Evolutionary conservation across 108 stramenopile species (phyloP).

Genomic region (Pseudonitzschia multiseries): DNA sequence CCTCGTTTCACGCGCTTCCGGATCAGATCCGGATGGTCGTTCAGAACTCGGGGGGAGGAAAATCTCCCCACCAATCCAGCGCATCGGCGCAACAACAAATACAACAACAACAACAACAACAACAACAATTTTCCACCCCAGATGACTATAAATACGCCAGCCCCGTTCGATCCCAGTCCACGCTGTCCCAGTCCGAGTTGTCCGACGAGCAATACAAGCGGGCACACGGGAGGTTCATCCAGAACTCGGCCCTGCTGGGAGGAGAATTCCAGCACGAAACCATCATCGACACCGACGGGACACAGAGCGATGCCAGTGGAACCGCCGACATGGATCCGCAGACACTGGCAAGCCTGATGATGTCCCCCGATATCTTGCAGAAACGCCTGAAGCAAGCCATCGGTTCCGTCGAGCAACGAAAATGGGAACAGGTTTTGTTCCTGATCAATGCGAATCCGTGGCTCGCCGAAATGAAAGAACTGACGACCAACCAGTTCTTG

Average conservation of each 20-base stretch:
- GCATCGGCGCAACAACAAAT: neutral
- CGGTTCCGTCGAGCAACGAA: slow-evolving; percentile 64
- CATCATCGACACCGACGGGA: slow-evolving; percentile 80
- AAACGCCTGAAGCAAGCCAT: slow-evolving; percentile 81
- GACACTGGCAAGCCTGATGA: slow-evolving; percentile 50
- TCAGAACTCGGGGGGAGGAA: slow-evolving; percentile 19
- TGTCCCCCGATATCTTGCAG: slow-evolving; percentile 79
- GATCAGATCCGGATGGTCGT: slow-evolving; percentile 40
- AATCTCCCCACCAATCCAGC: neutral
- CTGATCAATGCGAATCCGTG: slow-evolving; percentile 80
- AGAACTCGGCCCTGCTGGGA: slow-evolving; percentile 23
- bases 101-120: neutral
- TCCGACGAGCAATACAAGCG: slow-evolving; percentile 22
- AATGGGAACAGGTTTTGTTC: slow-evolving; percentile 78
- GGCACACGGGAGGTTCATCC: slow-evolving; percentile 14
- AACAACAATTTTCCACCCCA: neutral
- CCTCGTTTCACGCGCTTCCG: slow-evolving; percentile 44
- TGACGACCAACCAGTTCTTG: slow-evolving; percentile 78
- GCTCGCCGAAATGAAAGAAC: slow-evolving; percentile 86
- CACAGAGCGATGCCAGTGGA: slow-evolving; percentile 49
- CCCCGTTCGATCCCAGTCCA: slow-evolving; percentile 3
- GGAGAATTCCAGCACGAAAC: slow-evolving; percentile 26
- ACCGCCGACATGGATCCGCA: slow-evolving; percentile 35
- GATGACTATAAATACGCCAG: slow-evolving; percentile 5
- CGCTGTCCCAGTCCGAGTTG: slow-evolving; percentile 8